Percentiles rank a stretch among this genome's conserved stretches.
phyloP scores from a whole-genome alignment of 2,329 filamentous ascomycete genomes.

The Sarocladium kiliense region DNA sequence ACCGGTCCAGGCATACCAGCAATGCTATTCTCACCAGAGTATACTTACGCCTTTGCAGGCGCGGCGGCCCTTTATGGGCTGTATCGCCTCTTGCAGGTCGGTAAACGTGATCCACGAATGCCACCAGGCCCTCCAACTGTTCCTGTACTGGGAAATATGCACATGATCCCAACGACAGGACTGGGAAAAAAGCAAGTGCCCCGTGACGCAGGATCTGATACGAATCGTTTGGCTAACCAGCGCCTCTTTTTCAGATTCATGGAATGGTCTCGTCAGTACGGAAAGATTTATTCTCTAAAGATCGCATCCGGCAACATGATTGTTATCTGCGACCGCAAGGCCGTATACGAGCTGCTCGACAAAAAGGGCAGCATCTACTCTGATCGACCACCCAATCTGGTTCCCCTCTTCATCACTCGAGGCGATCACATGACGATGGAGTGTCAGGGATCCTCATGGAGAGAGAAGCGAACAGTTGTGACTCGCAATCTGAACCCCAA shows the following conservation, averaged over 20 bases:
- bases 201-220: no score
- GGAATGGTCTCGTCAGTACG: constrained; percentile 10
- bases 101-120: constrained; percentile 10
- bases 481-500: constrained; percentile 10
- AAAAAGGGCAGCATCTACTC: constrained; percentile 10
- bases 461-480: constrained; percentile 10
- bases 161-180: constrained; percentile 10
- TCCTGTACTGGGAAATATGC: constrained; percentile 10
- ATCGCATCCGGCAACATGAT: constrained; percentile 10
- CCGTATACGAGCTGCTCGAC: constrained; percentile 10
- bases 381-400: constrained; percentile 9
- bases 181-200: constrained; percentile 10
- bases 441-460: not conserved
- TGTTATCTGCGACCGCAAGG: constrained; percentile 12
- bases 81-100: constrained; percentile 5
- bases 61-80: not conserved
- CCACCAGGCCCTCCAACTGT: constrained; percentile 10
- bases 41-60: not conserved
- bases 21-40: no score
- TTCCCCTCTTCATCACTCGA: constrained; percentile 9
- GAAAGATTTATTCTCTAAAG: constrained; percentile 11
- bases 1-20: no score
- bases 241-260: no score
- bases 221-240: no score
- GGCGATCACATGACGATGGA: constrained; percentile 12